Evolutionary conservation across 768 basidiomycete species (phyloP).

Genomic region (Rhizopogon vesiculosus): DNA sequence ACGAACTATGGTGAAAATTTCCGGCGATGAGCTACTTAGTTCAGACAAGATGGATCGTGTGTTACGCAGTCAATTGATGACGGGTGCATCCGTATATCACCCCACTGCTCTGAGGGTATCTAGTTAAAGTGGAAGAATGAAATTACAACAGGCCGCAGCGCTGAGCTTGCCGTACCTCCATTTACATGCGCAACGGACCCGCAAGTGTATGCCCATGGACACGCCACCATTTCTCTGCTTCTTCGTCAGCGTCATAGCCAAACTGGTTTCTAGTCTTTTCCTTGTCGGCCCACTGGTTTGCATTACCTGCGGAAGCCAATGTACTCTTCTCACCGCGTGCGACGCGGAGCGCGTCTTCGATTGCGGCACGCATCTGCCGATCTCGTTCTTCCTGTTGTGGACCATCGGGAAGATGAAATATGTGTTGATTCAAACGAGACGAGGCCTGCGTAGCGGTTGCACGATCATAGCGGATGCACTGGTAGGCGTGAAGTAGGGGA

Average conservation of each 20-base stretch:
- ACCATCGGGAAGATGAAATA: conserved; percentile 55
- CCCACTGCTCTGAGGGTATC: not conserved
- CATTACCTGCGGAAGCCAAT: conserved; percentile 25
- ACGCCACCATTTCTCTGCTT: conserved; percentile 47
- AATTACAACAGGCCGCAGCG: not conserved
- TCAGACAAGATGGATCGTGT: not conserved
- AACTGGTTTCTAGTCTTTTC: conserved; percentile 43
- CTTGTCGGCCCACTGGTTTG: conserved; percentile 58
- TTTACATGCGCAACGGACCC: not conserved
- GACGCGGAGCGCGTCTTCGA: conserved; percentile 32
- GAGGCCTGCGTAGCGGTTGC: conserved; percentile 44
- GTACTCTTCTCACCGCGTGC: conserved; percentile 9
- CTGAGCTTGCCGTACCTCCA: not conserved
- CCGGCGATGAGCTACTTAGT: not conserved
- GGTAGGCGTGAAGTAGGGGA: conserved; percentile 45
- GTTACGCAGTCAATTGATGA: not conserved
- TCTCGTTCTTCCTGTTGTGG: conserved; percentile 49
- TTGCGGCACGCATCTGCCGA: conserved; percentile 43
- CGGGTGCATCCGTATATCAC: not conserved
- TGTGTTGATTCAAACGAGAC: conserved; percentile 45
- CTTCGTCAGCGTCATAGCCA: conserved; percentile 49
- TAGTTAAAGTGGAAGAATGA: too few relatives aligned
- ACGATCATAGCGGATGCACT: conserved; percentile 45
- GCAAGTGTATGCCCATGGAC: conserved; percentile 21
- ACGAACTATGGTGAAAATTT: not conserved